phyloP scores from a whole-genome alignment of 345 rosid genomes.

The Tarenaya hassleriana region DNA sequence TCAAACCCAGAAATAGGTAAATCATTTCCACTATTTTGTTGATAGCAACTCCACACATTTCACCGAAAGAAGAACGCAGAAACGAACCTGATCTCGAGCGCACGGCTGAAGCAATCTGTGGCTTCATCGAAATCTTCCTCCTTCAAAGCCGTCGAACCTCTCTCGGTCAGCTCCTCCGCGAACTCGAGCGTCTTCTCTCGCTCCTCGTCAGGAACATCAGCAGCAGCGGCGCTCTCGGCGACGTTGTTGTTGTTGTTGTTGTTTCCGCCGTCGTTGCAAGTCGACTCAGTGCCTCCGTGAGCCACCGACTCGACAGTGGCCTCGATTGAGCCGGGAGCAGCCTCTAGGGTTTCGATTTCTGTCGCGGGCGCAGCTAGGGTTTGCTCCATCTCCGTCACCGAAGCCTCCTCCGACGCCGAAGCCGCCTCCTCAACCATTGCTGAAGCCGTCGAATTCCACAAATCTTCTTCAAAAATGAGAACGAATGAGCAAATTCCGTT shows the following conservation, averaged over 20 bases:
- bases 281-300: conserved; percentile 58
- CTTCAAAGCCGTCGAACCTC: conserved; percentile 50
- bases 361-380: conserved; percentile 20
- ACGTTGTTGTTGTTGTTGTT: conserved; percentile 23
- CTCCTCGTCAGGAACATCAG: conserved; percentile 33
- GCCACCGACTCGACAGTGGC: conserved; percentile 36
- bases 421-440: conserved; percentile 43
- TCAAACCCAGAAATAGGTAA: neutral
- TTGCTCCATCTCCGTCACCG: conserved; percentile 11
- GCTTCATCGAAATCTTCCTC: conserved; percentile 67
- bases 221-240: conserved; percentile 44
- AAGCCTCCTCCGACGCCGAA: conserved; percentile 26
- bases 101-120: conserved; percentile 87
- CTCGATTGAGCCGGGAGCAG: conserved; percentile 36
- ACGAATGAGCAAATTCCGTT: neutral
- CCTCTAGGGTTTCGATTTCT: conserved; percentile 25
- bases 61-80: neutral
- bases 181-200: conserved; percentile 53
- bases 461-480: conserved; percentile 10
- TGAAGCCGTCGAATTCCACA: neutral
- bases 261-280: conserved; percentile 34
- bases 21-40: neutral
- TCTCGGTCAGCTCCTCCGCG: conserved; percentile 57
- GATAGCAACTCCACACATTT: too few species aligned
- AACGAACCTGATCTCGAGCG: conserved; percentile 77